Percentiles rank a stretch among this genome's conserved stretches.
phyloP scores from a whole-genome alignment of 345 rosid species.

The Brassica nigra region DNA sequence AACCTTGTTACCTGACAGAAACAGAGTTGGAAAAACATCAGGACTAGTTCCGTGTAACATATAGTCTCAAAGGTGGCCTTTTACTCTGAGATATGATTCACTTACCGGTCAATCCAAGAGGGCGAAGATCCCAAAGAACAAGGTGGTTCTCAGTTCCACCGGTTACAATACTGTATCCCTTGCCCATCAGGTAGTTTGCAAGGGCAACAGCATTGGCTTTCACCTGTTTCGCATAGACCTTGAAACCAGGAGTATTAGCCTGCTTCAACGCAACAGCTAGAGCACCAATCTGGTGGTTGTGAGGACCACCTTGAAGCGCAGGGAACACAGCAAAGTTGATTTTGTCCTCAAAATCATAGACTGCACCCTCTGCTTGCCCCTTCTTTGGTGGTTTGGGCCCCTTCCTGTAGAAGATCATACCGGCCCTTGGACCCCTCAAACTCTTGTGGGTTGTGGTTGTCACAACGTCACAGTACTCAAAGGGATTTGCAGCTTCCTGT shows the following conservation, averaged over 20 bases:
- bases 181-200: constrained; percentile 74
- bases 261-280: constrained; percentile 98
- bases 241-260: constrained; percentile 77
- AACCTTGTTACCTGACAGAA: constrained; percentile 72
- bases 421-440: constrained; percentile 99
- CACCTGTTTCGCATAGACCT: constrained; percentile 97
- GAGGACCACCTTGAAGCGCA: constrained; percentile 99
- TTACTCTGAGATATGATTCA: not conserved
- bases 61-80: not conserved
- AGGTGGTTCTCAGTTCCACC: constrained; percentile 99
- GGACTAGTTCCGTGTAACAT: not conserved
- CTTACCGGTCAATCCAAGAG: constrained; percentile 96
- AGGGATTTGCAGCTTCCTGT: constrained; percentile 97
- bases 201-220: constrained; percentile 97
- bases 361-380: constrained; percentile 94
- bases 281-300: constrained; percentile 99
- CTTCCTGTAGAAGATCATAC: constrained; percentile 98
- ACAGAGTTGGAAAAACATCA: constrained; percentile 5
- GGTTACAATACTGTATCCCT: constrained; percentile 93
- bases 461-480: constrained; percentile 93
- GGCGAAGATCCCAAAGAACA: constrained; percentile 99
- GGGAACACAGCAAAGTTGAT: constrained; percentile 98
- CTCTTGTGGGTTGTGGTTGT: constrained; percentile 99
- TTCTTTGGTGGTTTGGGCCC: constrained; percentile 98
- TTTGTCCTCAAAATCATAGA: constrained; percentile 95